Percentiles rank a stretch among this genome's conserved stretches.
phyloP scores from a whole-genome alignment of 345 rosid genomes.

The Rhodamnia rubescens region DNA sequence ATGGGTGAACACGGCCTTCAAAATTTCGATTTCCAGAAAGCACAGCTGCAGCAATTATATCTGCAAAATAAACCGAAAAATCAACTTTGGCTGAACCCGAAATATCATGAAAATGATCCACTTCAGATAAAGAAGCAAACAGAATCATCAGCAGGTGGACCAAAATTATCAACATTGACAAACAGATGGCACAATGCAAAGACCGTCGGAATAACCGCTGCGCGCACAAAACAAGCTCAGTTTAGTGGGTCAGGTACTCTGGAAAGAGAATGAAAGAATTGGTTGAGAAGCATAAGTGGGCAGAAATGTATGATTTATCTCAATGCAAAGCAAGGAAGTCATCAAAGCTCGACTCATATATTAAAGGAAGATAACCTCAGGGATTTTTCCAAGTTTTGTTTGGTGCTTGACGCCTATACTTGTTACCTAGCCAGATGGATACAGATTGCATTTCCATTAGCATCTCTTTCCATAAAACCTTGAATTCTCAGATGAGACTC shows the following conservation, averaged over 20 bases:
- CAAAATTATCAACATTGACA: not conserved
- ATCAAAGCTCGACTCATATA: not conserved
- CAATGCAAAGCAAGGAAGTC: not conserved
- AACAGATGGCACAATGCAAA: not conserved
- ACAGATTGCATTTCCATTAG: not conserved
- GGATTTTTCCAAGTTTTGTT: not conserved
- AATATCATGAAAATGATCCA: not conserved
- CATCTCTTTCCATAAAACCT: not conserved
- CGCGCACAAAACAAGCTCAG: not conserved
- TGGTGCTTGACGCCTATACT: not conserved
- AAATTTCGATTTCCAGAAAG: constrained; percentile 82
- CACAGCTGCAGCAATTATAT: constrained; percentile 72
- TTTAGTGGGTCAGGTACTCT: not conserved
- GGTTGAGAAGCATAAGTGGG: not conserved
- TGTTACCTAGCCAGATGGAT: not conserved
- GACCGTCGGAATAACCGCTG: not conserved
- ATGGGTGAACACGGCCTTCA: constrained; percentile 83
- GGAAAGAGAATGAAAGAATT: not conserved
- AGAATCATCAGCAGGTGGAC: not conserved
- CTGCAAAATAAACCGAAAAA: constrained; percentile 16
- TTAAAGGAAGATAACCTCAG: not conserved
- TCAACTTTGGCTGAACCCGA: not conserved
- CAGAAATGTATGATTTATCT: not conserved
- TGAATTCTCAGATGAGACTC: not conserved
- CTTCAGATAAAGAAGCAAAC: not conserved